Evolutionary conservation across 2,329 filamentous ascomycete genomes (phyloP), one percentile per base, ranked within the genome.

Genomic region (Penicillium decumbens): DNA sequence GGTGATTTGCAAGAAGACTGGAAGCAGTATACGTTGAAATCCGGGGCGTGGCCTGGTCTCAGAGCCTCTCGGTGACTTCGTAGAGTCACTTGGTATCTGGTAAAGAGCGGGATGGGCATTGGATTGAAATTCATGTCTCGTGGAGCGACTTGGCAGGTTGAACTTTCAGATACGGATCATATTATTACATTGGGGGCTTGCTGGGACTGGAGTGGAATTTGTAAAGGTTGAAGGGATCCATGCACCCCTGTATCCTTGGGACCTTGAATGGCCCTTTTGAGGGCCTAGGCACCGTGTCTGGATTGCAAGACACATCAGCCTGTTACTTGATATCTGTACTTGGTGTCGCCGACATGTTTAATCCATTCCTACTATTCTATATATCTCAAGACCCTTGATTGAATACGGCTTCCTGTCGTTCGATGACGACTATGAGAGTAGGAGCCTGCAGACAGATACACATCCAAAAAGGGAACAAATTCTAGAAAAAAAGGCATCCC

Each of bases 401-500:
- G 9, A 8, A 9, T 9, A 28, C 27, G 27, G 27, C 27, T 27
- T 4, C 27, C 9, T 13, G 28, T 29, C 28, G 10, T 13, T 29
- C 9, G 4, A 29, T 29, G 9, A 13, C 9, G 28, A 12, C 28
- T 5, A 12, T 13, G 10, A 10, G 28, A 29, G 28, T 12, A 29
- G 9, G 28, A 29, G 28, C 1, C 27, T 28, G 27, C 27, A 10
- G 27, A 28, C 28, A 12, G 10, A 13, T 29, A 29, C 27, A 29
- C 10, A 29, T 29, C 10, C 28, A 29, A 3, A 43, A 30, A 32
- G 10, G 27, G 27, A 30, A 25, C 4, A 29, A 10, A 9, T 3
- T 13, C 28, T 5, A 45, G 27, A 45, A 38, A 51, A 9, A 42
- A 40, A 35, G 39, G 51, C 32, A 51, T 44, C 48, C 48, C 47